Base-by-base conservation (phyloP, 2,329 filamentous ascomycete species). In the Colletotrichum siamense region DNA sequence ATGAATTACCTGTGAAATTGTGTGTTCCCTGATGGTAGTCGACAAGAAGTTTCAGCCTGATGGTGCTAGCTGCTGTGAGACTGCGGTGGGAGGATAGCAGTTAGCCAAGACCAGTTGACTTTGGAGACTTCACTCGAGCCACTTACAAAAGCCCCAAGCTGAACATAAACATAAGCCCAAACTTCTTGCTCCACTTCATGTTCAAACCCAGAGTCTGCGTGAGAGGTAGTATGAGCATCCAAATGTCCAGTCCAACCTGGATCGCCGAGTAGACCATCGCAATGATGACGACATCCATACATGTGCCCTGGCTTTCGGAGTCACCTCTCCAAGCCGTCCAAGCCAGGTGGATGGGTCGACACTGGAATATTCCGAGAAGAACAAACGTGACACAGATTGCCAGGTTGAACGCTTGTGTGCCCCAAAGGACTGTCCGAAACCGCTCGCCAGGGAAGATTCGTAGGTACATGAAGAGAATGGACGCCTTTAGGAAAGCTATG, bases 221-320 rank as follows among this genome's bases (percentile, higher is more conserved):
- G 6, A 89, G 81, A 0, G 88, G 87, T 7, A 89, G 77, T 1
- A 80, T 81, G 34, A 89, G 82, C 63, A 88, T 86, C 63, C 84
- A 79, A 6, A 88, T 8, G 76, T 90, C 88, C 32, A 87, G 83
- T 1, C 83, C 76, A 39, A 89, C 88, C 68, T 87, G 88, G 66
- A 88, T 81, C 1, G 79, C 83, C 1, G 87, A 84, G 63, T 83
- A 82, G n/a, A 84, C 78, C 80, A 86, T 89, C 28, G 81, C 82
- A 34, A 86, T 84, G 5, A 79, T 79, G 24, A 82, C 82, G 62
- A 87, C 80, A 44, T 87, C 81, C 6, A 83, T 80, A 73, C 86
- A 87, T n/a, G 62, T 71, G 0, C 85, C 85, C 1, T 69, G 61
- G 0, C 18, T 28, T n/a, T 52, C 18, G 6, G 16, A 9, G 10